phyloP scores from a whole-genome alignment of 2,329 filamentous ascomycete species.

The Aspergillus vadensis region DNA sequence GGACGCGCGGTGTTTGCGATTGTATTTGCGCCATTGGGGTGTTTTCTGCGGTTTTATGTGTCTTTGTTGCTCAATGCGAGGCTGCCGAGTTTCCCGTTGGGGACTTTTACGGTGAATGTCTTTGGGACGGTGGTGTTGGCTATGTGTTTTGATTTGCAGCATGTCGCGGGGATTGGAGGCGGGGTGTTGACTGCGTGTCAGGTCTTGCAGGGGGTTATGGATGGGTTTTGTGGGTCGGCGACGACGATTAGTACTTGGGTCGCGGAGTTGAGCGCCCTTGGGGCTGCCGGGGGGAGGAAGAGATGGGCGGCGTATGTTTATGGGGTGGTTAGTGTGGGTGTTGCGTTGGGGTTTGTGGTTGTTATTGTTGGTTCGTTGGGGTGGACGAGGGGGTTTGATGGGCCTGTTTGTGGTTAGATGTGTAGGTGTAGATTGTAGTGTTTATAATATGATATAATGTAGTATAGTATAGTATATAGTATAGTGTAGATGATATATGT shows the following conservation, averaged over 20 bases:
- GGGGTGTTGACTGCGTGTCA: slow-evolving; percentile 60
- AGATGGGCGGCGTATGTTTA: slow-evolving; percentile 64
- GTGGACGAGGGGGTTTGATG: slow-evolving; percentile 51
- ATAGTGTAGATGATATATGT: too few species aligned
- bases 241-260: slow-evolving; percentile 71
- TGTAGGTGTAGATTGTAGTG: too few species aligned
- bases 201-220: slow-evolving; percentile 66
- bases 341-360: slow-evolving; percentile 53
- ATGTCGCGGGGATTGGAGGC: slow-evolving; percentile 54
- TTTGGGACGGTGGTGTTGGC: slow-evolving; percentile 73
- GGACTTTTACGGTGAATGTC: slow-evolving; percentile 82
- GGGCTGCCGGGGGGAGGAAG: slow-evolving; percentile 30
- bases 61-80: slow-evolving; percentile 71
- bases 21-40: slow-evolving; percentile 80
- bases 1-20: slow-evolving; percentile 73
- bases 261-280: slow-evolving; percentile 58
- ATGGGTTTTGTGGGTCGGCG: slow-evolving; percentile 68
- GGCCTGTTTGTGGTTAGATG: slow-evolving; percentile 33
- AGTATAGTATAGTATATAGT: too few species aligned
- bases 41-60: slow-evolving; percentile 71
- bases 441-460: too few species aligned
- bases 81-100: slow-evolving; percentile 71
- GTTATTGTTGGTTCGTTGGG: slow-evolving; percentile 59
- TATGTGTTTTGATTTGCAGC: slow-evolving; percentile 77
- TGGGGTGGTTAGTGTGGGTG: slow-evolving; percentile 50